Base-by-base conservation (phyloP, 2,329 filamentous ascomycete species). In the Emericellopsis atlantica region DNA sequence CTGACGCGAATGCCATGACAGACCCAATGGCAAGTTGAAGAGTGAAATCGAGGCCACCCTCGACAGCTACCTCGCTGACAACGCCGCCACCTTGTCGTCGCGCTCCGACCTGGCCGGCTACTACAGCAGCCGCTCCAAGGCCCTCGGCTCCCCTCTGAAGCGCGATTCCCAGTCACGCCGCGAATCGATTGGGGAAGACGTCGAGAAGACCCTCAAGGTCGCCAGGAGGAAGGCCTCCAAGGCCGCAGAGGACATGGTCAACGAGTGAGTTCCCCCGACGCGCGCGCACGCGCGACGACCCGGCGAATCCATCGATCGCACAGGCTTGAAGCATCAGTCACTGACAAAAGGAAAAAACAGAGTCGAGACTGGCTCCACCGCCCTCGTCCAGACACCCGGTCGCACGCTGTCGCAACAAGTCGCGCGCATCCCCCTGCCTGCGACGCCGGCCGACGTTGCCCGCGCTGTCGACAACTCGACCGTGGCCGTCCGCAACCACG, bases 371-470 rank as follows among this genome's bases (percentile, higher is more conserved):
- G 18, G 61, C 45, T 61, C 70, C 33, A 62, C 64, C 40, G 62
- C 72, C 48, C 51, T 72, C 45, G 53, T 66, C 50, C 63, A 67
- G 49, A 70, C 70, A 40, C 67, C 72, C 14, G 65, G 60, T 21
- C 72, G 72, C 50, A 67, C 67, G 36, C 57, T 77, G 40, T 65
- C 69, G 11, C 66, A 74, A 39, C 70, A 75, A 44, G 59, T 67
- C 45, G 55, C 66, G 43, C 79, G 76, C 52, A 74, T 88, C 40
- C 75, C 80, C n/a, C 69, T 93, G 40, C 86, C 86, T 18, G 79
- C 86, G 8, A 88, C 86, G 2, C 88, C 88, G 6, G 80, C 84
- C 33, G 78, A 83, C 45, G 79, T 94, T 31, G 84, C 81, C 32
- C 70, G 81, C 49, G 79, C 76, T 46, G 79, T 93, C 56, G 88